Percentiles rank a stretch among this genome's conserved stretches.
These are phyloP conservation scores for Mycena epipterygia DNA, from an alignment of 768 basidiomycete genomes.

Conservation along the genomic window DNA sequence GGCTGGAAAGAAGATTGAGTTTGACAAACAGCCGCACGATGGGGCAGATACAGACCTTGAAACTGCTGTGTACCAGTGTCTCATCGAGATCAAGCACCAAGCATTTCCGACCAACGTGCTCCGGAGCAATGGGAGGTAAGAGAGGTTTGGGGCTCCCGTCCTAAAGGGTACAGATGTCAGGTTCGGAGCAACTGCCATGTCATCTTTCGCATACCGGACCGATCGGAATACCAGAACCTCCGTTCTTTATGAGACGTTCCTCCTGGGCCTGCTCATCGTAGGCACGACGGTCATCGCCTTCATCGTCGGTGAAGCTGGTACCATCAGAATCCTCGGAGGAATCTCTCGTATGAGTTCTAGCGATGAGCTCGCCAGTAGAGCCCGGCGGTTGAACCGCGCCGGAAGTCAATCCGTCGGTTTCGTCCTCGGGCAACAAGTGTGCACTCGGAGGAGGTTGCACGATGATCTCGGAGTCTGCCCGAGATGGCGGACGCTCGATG, in stretches of 20 bases:
- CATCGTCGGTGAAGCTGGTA: constrained; percentile 78
- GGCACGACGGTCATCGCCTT: constrained; percentile 64
- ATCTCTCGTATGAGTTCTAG: constrained; percentile 55
- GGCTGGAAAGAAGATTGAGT: constrained; percentile 66
- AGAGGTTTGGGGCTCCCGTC: constrained; percentile 91
- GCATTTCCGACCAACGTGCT: constrained; percentile 92
- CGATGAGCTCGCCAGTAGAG: constrained; percentile 65
- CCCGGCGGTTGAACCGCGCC: constrained; percentile 94
- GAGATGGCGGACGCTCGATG: constrained; percentile 43
- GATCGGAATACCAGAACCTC: constrained; percentile 95
- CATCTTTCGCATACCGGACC: constrained; percentile 77
- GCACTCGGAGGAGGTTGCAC: constrained; percentile 33
- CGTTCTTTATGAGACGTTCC: constrained; percentile 88
- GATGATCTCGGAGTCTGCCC: constrained; percentile 44
- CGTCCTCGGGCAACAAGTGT: constrained; percentile 67
- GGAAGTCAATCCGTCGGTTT: constrained; percentile 92
- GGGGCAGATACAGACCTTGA: constrained; percentile 79
- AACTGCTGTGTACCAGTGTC: constrained; percentile 96
- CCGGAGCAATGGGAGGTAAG: constrained; percentile 85
- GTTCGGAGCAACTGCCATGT: background rate
- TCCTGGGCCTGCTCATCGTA: constrained; percentile 90
- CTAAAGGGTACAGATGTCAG: constrained; percentile 53
- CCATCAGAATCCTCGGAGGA: constrained; percentile 72
- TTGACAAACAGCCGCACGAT: background rate
- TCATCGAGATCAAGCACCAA: constrained; percentile 97